A percentile compares a stretch with the other conserved stretches of the same genome.
These are phyloP conservation scores for Emydomyces testavorans DNA, from an alignment of 2,329 filamentous ascomycete species.

Conservation along the genomic window DNA sequence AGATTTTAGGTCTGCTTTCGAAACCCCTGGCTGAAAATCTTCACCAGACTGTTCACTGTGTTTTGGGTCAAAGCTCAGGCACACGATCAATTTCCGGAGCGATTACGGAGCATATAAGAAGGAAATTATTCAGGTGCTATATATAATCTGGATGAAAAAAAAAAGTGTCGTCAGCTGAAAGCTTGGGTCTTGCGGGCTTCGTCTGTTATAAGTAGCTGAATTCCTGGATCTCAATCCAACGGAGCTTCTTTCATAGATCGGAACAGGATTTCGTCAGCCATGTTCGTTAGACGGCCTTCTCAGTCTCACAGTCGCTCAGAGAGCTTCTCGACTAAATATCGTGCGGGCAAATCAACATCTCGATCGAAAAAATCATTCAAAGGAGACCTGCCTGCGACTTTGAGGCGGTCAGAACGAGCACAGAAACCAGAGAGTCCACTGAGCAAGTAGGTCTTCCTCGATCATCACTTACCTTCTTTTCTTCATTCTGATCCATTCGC, in stretches of 20 bases:
- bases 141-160: neutral
- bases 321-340: slow-evolving; percentile 23
- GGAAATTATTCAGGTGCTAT: neutral
- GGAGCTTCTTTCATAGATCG: no score
- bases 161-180: neutral
- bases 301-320: slow-evolving; percentile 20
- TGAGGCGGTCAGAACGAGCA: slow-evolving; percentile 22
- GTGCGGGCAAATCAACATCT: slow-evolving; percentile 21
- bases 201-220: no score
- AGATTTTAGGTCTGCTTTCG: neutral
- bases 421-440: slow-evolving; percentile 25
- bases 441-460: slow-evolving; percentile 25
- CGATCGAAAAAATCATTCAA: slow-evolving; percentile 21
- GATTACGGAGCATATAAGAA: no score
- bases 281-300: slow-evolving; percentile 16
- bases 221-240: no score
- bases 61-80: neutral
- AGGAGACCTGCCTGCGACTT: slow-evolving; percentile 19
- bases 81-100: slow-evolving; percentile 4
- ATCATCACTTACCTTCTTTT: neutral
- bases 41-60: neutral
- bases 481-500: neutral
- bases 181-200: slow-evolving; percentile 1
- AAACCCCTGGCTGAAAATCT: slow-evolving; percentile 8
- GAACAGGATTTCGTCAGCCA: slow-evolving; percentile 10